These are phyloP conservation scores for Gossypium davidsonii DNA, from an alignment of 441 rosid species.

Conservation along the genomic window DNA sequence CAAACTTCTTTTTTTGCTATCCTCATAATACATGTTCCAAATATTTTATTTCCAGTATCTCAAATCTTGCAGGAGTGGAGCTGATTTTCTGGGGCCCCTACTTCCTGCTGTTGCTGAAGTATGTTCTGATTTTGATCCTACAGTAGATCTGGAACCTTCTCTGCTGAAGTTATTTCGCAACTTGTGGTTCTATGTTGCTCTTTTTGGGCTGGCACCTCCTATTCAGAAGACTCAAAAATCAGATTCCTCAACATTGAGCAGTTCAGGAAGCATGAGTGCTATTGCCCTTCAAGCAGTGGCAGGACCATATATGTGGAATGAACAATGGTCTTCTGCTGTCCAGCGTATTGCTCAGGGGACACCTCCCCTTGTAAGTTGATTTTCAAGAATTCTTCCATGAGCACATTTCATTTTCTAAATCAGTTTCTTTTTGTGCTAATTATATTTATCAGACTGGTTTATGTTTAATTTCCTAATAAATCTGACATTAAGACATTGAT, in stretches of 20 bases:
- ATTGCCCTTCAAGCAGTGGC: slow-evolving; percentile 87
- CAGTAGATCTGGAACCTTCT: slow-evolving; percentile 79
- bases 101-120: slow-evolving; percentile 98
- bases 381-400: slow-evolving; percentile 19
- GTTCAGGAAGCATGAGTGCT: slow-evolving; percentile 64
- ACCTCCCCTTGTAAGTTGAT: slow-evolving; percentile 92
- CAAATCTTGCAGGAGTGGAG: slow-evolving; percentile 78
- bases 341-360: slow-evolving; percentile 94
- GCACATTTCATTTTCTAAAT: not conserved
- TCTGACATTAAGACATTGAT: not conserved
- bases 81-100: slow-evolving; percentile 91
- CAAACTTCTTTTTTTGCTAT: slow-evolving; percentile 4
- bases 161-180: slow-evolving; percentile 94
- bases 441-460: not conserved
- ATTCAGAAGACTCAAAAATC: slow-evolving; percentile 70
- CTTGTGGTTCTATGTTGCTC: slow-evolving; percentile 96
- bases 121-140: slow-evolving; percentile 94
- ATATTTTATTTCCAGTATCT: slow-evolving; percentile 10
- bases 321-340: slow-evolving; percentile 77
- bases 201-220: slow-evolving; percentile 97
- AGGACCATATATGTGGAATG: slow-evolving; percentile 97
- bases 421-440: slow-evolving; percentile 6
- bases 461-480: not conserved
- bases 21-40: slow-evolving; percentile 12
- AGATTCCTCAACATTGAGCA: slow-evolving; percentile 58